Conservation (phyloP, 345 rosid genomes). For the Hirschfeldia incana region DNA sequence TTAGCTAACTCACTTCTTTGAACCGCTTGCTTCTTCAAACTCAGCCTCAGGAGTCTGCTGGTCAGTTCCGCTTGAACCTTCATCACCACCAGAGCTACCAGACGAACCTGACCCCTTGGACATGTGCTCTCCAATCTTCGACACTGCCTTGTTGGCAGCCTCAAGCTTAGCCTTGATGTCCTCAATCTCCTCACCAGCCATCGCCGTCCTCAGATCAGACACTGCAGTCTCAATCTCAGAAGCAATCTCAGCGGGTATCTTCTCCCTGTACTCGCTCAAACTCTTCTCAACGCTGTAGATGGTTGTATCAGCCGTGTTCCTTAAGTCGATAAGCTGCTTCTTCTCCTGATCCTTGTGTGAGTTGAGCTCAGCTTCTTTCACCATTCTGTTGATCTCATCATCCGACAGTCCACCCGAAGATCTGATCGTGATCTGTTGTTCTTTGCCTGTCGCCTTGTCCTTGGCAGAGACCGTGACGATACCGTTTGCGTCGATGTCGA, state of each 20-base stretch:
- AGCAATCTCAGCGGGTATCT: conserved; percentile 47
- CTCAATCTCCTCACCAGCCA: conserved; percentile 45
- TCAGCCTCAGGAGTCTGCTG: conserved; percentile 57
- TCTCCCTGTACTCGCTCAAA: conserved; percentile 51
- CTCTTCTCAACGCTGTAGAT: conserved; percentile 54
- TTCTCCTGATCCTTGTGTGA: conserved; percentile 50
- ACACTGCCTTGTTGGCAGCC: conserved; percentile 57
- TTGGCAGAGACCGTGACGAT: conserved; percentile 51
- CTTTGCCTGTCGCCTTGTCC: conserved; percentile 48
- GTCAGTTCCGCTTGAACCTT: conserved; percentile 42
- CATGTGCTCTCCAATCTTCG: conserved; percentile 63
- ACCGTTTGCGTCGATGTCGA: conserved; percentile 55
- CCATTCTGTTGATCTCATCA: conserved; percentile 53
- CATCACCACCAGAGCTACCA: conserved; percentile 34
- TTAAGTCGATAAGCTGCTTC: conserved; percentile 47
- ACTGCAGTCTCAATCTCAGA: conserved; percentile 50
- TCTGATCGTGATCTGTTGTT: conserved; percentile 52
- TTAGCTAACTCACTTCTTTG: conserved; percentile 35
- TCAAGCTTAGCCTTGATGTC: conserved; percentile 60
- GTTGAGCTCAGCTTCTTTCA: conserved; percentile 51
- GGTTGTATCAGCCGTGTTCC: conserved; percentile 48
- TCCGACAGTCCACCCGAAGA: conserved; percentile 51
- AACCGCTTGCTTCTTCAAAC: conserved; percentile 51
- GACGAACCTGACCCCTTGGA: conserved; percentile 43
- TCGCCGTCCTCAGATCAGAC: conserved; percentile 47